Percentiles rank a stretch among this genome's conserved stretches.
Conservation (phyloP, 306 rosid species). For the Fragaria ananassa region DNA sequence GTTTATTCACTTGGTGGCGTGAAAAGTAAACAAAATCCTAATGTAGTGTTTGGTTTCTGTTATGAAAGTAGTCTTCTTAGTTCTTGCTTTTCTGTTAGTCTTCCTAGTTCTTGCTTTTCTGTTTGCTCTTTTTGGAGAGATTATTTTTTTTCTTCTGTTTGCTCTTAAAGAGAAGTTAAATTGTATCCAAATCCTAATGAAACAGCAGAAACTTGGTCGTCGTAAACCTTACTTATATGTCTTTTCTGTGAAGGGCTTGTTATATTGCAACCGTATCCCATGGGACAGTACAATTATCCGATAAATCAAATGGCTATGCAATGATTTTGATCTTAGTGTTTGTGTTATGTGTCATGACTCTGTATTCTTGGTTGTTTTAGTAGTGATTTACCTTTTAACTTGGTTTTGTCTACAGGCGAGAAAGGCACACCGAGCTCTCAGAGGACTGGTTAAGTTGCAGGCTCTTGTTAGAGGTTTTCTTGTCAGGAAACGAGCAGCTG, state of each 20-base stretch:
- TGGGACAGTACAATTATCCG: slow-evolving; percentile 21
- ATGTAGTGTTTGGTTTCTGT: slow-evolving; percentile 17
- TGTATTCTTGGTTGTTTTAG: not conserved
- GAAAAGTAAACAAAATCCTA: not conserved
- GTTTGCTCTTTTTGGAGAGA: slow-evolving; percentile 17
- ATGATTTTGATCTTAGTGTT: not conserved
- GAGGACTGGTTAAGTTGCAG: slow-evolving; percentile 86
- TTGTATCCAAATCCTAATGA: slow-evolving; percentile 38
- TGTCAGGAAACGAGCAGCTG: slow-evolving; percentile 82
- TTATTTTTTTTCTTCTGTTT: not conserved
- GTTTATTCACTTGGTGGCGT: not conserved
- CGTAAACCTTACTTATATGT: slow-evolving; percentile 42
- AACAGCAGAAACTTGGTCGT: slow-evolving; percentile 36
- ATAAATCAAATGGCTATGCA: slow-evolving; percentile 17
- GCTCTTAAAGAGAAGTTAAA: slow-evolving; percentile 31
- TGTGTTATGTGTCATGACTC: not conserved
- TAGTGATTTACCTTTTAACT: slow-evolving; percentile 4
- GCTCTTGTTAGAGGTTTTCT: slow-evolving; percentile 90
- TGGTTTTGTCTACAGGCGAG: slow-evolving; percentile 54
- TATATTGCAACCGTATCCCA: slow-evolving; percentile 33
- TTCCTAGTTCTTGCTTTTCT: slow-evolving; percentile 47
- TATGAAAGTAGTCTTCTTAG: slow-evolving; percentile 38
- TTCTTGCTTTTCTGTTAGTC: slow-evolving; percentile 44
- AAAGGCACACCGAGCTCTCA: slow-evolving; percentile 82
- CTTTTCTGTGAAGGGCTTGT: slow-evolving; percentile 31